These are phyloP conservation scores for Umbelopsis ramanniana DNA, from an alignment of 192 early-diverging fungal species.

Conservation along the genomic window DNA sequence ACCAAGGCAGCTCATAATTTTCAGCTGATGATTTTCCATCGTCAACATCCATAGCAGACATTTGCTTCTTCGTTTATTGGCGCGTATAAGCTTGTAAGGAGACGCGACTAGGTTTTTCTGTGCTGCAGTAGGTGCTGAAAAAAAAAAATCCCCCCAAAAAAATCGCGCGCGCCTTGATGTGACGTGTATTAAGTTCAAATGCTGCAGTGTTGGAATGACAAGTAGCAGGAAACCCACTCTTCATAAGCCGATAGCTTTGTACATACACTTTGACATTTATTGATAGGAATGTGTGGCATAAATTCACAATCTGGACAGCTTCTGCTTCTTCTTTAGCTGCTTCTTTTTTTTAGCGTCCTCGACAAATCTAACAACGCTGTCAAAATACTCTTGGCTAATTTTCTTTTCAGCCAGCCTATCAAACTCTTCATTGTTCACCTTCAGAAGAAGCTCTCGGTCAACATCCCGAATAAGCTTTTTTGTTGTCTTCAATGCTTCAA, in stretches of 20 bases:
- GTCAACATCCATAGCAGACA: conserved; percentile 10
- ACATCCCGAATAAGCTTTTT: conserved; percentile 53
- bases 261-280: too few species aligned
- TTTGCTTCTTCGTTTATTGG: background rate
- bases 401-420: conserved; percentile 47
- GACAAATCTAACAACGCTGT: conserved; percentile 1
- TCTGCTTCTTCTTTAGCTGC: background rate
- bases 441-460: conserved; percentile 44
- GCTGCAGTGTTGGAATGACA: too few species aligned
- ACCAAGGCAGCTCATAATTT: conserved; percentile 7
- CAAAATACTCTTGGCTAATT: background rate
- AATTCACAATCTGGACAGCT: background rate
- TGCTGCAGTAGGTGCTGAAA: background rate
- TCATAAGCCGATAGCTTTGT: too few species aligned
- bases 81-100: background rate
- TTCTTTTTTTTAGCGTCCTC: background rate
- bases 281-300: background rate
- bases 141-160: too few species aligned
- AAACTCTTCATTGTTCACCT: conserved; percentile 58
- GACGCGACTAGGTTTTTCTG: background rate
- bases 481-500: conserved; percentile 60
- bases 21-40: conserved; percentile 1
- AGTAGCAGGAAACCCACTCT: too few species aligned
- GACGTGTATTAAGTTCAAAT: too few species aligned
- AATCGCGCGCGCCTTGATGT: too few species aligned